phyloP scores from a whole-genome alignment of 2,329 filamentous ascomycete genomes.

The Botrytis elliptica region DNA sequence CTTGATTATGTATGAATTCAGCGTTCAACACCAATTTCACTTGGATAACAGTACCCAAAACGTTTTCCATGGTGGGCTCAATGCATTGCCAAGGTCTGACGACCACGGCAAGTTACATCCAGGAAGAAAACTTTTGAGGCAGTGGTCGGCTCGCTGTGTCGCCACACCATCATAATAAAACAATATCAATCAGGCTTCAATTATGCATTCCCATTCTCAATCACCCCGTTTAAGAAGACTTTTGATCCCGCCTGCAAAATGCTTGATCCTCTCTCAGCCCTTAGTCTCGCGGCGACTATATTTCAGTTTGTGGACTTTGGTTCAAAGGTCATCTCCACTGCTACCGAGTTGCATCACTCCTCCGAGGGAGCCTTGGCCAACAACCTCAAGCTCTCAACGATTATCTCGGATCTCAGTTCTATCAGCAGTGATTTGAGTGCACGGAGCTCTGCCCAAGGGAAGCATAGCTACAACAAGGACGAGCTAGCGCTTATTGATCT shows the following conservation, averaged over 20 bases:
- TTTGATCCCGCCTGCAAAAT: background rate
- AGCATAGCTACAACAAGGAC: background rate
- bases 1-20: background rate
- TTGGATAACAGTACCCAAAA: background rate
- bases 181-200: background rate
- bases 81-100: background rate
- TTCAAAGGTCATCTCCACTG: background rate
- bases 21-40: background rate
- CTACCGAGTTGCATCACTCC: background rate
- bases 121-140: background rate
- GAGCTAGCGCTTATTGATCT: background rate
- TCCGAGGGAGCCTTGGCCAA: background rate
- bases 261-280: background rate
- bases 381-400: background rate
- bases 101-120: background rate
- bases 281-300: background rate
- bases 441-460: background rate
- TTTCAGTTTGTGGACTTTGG: slow-evolving; percentile 1
- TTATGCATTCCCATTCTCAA: too few relatives aligned
- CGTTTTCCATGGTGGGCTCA: background rate
- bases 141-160: background rate
- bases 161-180: background rate
- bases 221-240: too few relatives aligned
- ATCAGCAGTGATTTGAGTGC: background rate
- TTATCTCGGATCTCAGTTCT: background rate